A percentile compares a stretch with the other conserved stretches of the same genome.
These are phyloP conservation scores for Coemansia sp. DNA, from an alignment of 192 early-diverging fungal species.

Conservation along the genomic window DNA sequence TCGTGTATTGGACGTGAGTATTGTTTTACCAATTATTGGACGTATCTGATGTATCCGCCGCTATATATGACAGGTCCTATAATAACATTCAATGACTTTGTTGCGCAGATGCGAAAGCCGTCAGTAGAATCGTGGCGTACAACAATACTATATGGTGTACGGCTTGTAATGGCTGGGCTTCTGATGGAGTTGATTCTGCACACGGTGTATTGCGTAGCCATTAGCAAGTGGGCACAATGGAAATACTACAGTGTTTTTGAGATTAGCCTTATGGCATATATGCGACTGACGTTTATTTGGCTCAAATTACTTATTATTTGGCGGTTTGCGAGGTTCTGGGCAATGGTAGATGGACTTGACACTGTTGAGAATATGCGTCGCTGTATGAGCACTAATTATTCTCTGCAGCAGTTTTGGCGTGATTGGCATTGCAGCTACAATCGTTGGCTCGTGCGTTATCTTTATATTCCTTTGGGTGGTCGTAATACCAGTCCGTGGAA, in stretches of 20 bases:
- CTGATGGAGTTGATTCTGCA: conserved; percentile 91
- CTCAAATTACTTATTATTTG: conserved; percentile 94
- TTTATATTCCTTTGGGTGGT: conserved; percentile 94
- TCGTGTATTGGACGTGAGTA: conserved; percentile 67
- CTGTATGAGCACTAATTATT: conserved; percentile 97
- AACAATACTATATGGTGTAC: conserved; percentile 60
- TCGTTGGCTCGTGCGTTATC: conserved; percentile 80
- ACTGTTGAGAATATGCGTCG: conserved; percentile 93
- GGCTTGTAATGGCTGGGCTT: conserved; percentile 64
- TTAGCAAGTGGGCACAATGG: conserved; percentile 86
- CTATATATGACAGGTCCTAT: conserved; percentile 94
- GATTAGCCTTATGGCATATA: conserved; percentile 84
- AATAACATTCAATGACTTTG: conserved; percentile 91
- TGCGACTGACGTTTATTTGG: conserved; percentile 91
- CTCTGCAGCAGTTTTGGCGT: conserved; percentile 89
- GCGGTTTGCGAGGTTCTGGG: conserved; percentile 97
- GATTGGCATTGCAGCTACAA: conserved; percentile 96
- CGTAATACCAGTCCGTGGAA: conserved; percentile 66
- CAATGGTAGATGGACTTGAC: conserved; percentile 84
- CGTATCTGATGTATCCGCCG: conserved; percentile 85
- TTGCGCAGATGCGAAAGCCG: conserved; percentile 71
- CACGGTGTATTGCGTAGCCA: conserved; percentile 84
- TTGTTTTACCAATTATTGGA: conserved; percentile 72
- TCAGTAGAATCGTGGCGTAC: conserved; percentile 17
- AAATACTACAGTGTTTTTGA: conserved; percentile 73